These are phyloP conservation scores for Tetrahymena malaccensis DNA, from an alignment of 73 alveolate species.

Conservation along the genomic window DNA sequence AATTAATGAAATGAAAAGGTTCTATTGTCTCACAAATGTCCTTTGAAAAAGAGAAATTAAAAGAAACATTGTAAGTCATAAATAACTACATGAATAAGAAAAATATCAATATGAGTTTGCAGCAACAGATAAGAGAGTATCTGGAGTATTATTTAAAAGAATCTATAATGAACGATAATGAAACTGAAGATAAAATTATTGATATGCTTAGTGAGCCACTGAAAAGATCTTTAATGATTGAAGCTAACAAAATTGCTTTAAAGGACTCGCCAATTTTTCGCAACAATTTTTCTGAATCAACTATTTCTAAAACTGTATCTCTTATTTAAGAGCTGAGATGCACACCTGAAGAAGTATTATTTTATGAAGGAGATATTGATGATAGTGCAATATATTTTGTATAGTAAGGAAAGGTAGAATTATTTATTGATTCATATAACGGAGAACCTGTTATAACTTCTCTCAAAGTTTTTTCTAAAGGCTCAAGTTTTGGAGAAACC, in stretches of 20 bases:
- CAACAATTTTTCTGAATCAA: slow-evolving; percentile 6
- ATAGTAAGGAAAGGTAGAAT: background rate
- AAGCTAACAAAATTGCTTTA: slow-evolving; percentile 13
- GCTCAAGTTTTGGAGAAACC: slow-evolving; percentile 31
- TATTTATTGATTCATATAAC: background rate
- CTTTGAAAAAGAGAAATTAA: slow-evolving; percentile 3
- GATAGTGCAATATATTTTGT: background rate
- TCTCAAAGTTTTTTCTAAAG: background rate
- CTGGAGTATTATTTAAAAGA: slow-evolving; percentile 20
- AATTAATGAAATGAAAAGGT: background rate
- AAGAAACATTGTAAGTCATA: slow-evolving; percentile 8
- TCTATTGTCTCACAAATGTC: background rate
- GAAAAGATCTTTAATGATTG: background rate
- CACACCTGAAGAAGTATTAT: background rate
- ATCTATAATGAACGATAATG: slow-evolving; percentile 9
- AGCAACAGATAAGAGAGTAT: slow-evolving; percentile 20
- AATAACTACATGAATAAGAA: slow-evolving; percentile 26
- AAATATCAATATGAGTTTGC: slow-evolving; percentile 2
- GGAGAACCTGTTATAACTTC: background rate
- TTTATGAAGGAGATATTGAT: background rate
- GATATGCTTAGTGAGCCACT: slow-evolving; percentile 16
- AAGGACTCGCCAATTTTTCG: slow-evolving; percentile 12
- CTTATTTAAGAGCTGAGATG: background rate
- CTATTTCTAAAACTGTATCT: background rate
- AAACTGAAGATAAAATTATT: slow-evolving; percentile 14